Conservation (phyloP, 768 basidiomycete genomes). For the Phlebiopsis gigantea region DNA sequence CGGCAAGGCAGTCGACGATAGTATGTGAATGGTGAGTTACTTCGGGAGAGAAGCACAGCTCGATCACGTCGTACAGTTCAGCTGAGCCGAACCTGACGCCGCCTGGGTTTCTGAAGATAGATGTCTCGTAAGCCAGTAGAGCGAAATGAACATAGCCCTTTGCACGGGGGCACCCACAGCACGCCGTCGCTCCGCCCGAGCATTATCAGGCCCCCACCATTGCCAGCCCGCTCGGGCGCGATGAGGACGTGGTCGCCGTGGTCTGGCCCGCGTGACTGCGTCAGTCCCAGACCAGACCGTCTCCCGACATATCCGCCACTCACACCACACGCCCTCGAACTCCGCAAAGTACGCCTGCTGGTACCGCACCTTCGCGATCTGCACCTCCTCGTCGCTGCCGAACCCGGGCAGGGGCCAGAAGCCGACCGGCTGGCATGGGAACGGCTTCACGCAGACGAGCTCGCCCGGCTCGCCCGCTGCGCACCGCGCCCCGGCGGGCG, state of each 20-base stretch:
- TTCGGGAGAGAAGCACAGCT: conserved; percentile 47
- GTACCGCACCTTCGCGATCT: conserved; percentile 51
- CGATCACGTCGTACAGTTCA: conserved; percentile 78
- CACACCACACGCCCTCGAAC: conserved; percentile 69
- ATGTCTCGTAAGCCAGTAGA: conserved; percentile 8
- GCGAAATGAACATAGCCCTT: neutral
- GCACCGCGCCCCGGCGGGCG: conserved; percentile 37
- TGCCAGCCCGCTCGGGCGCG: conserved; percentile 57
- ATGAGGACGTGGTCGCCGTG: conserved; percentile 73
- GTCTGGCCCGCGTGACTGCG: conserved; percentile 32
- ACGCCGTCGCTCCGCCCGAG: conserved; percentile 81
- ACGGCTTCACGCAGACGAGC: conserved; percentile 67
- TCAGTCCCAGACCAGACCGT: neutral
- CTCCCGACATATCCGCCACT: conserved; percentile 28
- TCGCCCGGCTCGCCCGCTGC: conserved; percentile 54
- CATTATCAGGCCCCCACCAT: conserved; percentile 79
- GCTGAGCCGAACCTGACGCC: conserved; percentile 81
- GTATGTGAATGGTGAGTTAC: conserved; percentile 34
- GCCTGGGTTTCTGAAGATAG: conserved; percentile 56
- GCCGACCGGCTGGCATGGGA: conserved; percentile 76
- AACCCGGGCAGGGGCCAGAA: conserved; percentile 78
- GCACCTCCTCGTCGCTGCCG: conserved; percentile 48
- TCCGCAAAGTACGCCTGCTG: conserved; percentile 68
- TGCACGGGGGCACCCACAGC: conserved; percentile 48
- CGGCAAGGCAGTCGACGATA: conserved; percentile 58